Conservation (phyloP, 1,284 basidiomycete genomes). For the Leccinum pachyderme region DNA sequence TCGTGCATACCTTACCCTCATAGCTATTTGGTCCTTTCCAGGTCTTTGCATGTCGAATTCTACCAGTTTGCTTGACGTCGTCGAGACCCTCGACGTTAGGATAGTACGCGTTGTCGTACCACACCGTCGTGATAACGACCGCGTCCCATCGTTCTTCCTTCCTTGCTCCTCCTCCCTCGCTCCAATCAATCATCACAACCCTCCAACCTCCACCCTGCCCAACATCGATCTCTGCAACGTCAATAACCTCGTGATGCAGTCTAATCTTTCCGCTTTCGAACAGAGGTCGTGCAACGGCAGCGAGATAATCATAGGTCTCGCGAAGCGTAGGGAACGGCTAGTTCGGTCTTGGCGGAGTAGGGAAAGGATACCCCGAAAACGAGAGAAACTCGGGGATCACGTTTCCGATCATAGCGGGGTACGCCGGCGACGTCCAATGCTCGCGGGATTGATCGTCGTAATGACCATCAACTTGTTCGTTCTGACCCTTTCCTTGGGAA, state of each 20-base stretch:
- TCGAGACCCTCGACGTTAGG: slow-evolving; percentile 41
- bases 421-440: slow-evolving; percentile 45
- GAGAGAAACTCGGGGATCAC: slow-evolving; percentile 47
- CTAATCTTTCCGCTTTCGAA: slow-evolving; percentile 35
- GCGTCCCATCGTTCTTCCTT: slow-evolving; percentile 44
- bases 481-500: neutral
- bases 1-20: slow-evolving; percentile 38
- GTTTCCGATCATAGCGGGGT: slow-evolving; percentile 47
- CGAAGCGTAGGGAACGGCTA: slow-evolving; percentile 46
- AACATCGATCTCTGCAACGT: slow-evolving; percentile 34
- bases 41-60: slow-evolving; percentile 37
- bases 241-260: slow-evolving; percentile 39
- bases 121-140: slow-evolving; percentile 43
- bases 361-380: slow-evolving; percentile 40
- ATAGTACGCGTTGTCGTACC: slow-evolving; percentile 45
- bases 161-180: slow-evolving; percentile 12
- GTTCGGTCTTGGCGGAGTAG: slow-evolving; percentile 26
- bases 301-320: slow-evolving; percentile 44
- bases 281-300: slow-evolving; percentile 36
- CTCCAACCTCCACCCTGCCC: slow-evolving; percentile 37
- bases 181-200: slow-evolving; percentile 41
- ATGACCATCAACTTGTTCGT: neutral
- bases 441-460: slow-evolving; percentile 16
- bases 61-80: slow-evolving; percentile 29
- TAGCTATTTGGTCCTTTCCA: slow-evolving; percentile 40